phyloP scores from a whole-genome alignment of 192 early-diverging fungal genomes.

The Lunasporangiospora selenospora region DNA sequence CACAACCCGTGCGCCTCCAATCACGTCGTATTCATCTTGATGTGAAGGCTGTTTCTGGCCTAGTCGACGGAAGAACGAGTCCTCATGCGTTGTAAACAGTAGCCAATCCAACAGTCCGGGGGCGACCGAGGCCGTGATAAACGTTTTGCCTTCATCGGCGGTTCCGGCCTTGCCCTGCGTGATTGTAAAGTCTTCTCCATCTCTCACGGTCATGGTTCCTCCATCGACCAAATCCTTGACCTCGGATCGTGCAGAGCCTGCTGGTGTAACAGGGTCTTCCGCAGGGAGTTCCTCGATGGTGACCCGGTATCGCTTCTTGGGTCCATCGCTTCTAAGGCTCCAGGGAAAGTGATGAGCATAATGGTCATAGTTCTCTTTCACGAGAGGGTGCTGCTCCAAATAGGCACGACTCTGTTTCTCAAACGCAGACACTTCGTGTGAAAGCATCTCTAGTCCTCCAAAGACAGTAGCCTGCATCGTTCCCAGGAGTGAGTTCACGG shows the following conservation, averaged over 20 bases:
- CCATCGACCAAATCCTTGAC: no score
- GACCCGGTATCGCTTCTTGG: slow-evolving; percentile 40
- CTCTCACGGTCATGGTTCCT: neutral
- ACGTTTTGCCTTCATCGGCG: slow-evolving; percentile 38
- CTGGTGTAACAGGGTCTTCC: no score
- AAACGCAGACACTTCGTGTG: slow-evolving; percentile 27
- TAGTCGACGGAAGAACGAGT: slow-evolving; percentile 42
- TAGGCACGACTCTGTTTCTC: slow-evolving; percentile 16
- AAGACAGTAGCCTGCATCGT: slow-evolving; percentile 45
- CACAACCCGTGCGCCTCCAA: neutral
- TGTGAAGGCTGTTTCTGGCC: neutral
- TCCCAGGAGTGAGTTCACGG: slow-evolving; percentile 31
- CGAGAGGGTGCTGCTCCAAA: slow-evolving; percentile 10
- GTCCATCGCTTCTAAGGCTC: slow-evolving; percentile 24
- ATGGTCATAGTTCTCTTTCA: neutral
- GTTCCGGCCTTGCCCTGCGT: slow-evolving; percentile 34
- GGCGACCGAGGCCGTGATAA: slow-evolving; percentile 32
- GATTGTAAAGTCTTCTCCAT: slow-evolving; percentile 35
- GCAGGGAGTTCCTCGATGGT: slow-evolving; percentile 44
- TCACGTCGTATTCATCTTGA: neutral
- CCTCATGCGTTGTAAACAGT: slow-evolving; percentile 44
- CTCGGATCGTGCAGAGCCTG: no score
- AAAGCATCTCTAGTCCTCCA: slow-evolving; percentile 36
- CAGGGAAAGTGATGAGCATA: slow-evolving; percentile 22
- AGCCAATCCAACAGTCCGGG: slow-evolving; percentile 45